Conservation (phyloP, 306 rosid species). For the Urtica urens region DNA sequence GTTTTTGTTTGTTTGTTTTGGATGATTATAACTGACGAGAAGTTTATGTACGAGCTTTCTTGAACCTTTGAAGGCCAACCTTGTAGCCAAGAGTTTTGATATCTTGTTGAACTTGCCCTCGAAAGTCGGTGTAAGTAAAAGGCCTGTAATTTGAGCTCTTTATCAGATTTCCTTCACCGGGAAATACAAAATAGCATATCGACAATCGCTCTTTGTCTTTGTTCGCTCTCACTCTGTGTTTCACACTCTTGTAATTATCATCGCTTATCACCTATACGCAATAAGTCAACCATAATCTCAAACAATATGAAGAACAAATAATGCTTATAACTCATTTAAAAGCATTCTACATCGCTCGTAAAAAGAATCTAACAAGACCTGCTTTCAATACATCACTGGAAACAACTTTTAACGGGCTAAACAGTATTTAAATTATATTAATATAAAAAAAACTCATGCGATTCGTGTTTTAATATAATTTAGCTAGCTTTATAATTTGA, state of each 20-base stretch:
- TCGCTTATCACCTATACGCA: conserved; percentile 44
- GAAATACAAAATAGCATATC: conserved; percentile 60
- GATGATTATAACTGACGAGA: too few relatives aligned
- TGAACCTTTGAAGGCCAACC: conserved; percentile 61
- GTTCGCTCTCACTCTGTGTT: conserved; percentile 54
- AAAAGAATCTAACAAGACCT: too few relatives aligned
- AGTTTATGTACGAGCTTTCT: too few relatives aligned
- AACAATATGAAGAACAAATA: background rate
- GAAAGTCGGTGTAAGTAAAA: conserved; percentile 52
- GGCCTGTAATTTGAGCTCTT: conserved; percentile 55
- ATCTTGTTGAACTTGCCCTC: conserved; percentile 47
- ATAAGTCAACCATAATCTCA: background rate
- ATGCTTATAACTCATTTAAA: too few relatives aligned
- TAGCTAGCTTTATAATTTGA: too few relatives aligned
- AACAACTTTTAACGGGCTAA: too few relatives aligned
- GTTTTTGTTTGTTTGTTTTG: too few relatives aligned
- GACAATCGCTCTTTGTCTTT: conserved; percentile 41
- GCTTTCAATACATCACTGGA: too few relatives aligned
- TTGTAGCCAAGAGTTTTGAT: conserved; percentile 37
- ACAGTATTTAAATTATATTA: too few relatives aligned
- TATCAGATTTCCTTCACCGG: conserved; percentile 35
- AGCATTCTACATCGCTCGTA: too few relatives aligned
- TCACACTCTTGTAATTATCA: conserved; percentile 42
- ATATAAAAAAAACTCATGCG: too few relatives aligned
- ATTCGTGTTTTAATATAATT: too few relatives aligned